Conservation (phyloP, 2,329 filamentous ascomycete genomes). For the Talaromyces verruculosus region DNA sequence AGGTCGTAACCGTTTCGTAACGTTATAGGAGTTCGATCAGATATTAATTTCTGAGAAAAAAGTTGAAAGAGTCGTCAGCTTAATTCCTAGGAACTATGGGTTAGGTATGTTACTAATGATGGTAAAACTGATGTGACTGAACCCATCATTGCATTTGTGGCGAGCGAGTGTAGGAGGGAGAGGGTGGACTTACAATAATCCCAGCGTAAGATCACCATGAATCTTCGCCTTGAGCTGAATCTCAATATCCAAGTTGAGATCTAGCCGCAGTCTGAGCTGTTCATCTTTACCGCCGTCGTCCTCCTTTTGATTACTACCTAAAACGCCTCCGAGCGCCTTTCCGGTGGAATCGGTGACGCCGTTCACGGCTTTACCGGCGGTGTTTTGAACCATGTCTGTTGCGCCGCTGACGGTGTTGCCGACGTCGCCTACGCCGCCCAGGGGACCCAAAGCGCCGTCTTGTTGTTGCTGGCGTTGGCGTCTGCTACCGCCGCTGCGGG, state of each 20-base stretch:
- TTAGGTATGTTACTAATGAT: constrained; percentile 25
- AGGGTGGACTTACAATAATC: constrained; percentile 64
- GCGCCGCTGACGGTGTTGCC: constrained; percentile 54
- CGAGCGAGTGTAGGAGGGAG: neutral
- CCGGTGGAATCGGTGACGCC: constrained; percentile 42
- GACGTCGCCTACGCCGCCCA: constrained; percentile 59
- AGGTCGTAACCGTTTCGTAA: neutral
- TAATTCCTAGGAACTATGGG: constrained; percentile 23
- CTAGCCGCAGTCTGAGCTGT: constrained; percentile 69
- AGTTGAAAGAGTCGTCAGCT: constrained; percentile 16
- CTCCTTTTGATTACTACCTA: constrained; percentile 40
- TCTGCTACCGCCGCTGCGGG: constrained; percentile 54
- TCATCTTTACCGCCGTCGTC: constrained; percentile 55
- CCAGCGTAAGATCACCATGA: constrained; percentile 77
- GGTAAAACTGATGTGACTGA: neutral
- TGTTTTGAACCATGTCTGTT: constrained; percentile 54
- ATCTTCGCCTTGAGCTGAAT: constrained; percentile 84
- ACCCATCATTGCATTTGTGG: neutral
- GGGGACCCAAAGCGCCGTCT: constrained; percentile 38
- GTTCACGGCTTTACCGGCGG: constrained; percentile 49
- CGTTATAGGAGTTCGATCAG: neutral
- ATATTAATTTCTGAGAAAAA: constrained; percentile 10
- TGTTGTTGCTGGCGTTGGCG: constrained; percentile 41
- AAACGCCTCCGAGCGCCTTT: constrained; percentile 44
- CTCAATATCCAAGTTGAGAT: constrained; percentile 78